phyloP scores from a whole-genome alignment of 1,284 basidiomycete genomes.

The Schizophyllum commune region DNA sequence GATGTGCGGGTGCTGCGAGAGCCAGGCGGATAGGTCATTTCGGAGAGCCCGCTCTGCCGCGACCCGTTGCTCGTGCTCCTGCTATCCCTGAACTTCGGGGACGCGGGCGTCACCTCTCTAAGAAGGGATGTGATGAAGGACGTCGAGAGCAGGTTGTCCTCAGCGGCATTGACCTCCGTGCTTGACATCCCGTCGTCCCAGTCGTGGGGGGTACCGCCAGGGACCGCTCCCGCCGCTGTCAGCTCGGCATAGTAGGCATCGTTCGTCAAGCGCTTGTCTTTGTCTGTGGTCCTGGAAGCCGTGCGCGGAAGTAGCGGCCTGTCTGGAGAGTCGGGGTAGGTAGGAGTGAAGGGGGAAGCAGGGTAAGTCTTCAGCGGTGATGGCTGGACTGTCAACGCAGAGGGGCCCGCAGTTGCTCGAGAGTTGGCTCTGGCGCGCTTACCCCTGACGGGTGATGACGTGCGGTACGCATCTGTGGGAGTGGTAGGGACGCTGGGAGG shows the following conservation, averaged over 20 bases:
- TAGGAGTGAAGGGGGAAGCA: not conserved
- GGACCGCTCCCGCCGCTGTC: slow-evolving; percentile 5
- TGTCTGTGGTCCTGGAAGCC: not conserved
- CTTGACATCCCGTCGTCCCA: slow-evolving; percentile 58
- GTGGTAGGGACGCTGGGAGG: slow-evolving; percentile 25
- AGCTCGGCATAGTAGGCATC: not conserved
- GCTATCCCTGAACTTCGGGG: slow-evolving; percentile 1
- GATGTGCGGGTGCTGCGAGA: slow-evolving; percentile 5
- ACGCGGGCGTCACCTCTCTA: slow-evolving; percentile 22
- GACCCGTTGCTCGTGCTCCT: slow-evolving; percentile 31
- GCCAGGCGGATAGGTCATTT: slow-evolving; percentile 44
- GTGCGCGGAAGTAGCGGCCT: not conserved
- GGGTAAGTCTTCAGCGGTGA: slow-evolving; percentile 4
- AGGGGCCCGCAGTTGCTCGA: slow-evolving; percentile 5
- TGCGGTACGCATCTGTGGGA: slow-evolving; percentile 12
- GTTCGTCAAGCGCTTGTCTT: not conserved
- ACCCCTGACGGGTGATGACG: slow-evolving; percentile 1
- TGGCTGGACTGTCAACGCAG: not conserved
- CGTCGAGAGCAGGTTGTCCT: slow-evolving; percentile 50
- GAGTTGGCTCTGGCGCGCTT: slow-evolving; percentile 11
- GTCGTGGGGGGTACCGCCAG: slow-evolving; percentile 30
- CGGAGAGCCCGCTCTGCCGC: slow-evolving; percentile 33
- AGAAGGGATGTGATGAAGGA: slow-evolving; percentile 56
- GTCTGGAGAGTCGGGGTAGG: not conserved
- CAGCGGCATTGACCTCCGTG: slow-evolving; percentile 46